Base-by-base conservation (phyloP, 2,329 filamentous ascomycete genomes). In the Malbranchea zuffiana region DNA sequence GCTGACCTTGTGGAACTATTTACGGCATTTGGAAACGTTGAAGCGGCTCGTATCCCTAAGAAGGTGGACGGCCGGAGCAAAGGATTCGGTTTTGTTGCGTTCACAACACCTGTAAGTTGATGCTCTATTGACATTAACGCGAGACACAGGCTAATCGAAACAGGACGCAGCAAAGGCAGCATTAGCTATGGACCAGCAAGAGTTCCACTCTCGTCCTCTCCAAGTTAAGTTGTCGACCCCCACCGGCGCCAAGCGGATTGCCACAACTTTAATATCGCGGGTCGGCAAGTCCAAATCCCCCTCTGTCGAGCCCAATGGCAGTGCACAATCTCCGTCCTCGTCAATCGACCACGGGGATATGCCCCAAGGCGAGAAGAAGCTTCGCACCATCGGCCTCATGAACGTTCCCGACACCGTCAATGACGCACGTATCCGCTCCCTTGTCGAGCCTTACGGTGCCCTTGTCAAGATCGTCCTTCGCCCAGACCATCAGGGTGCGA, bases 371-470 rank as follows among this genome's bases (percentile, higher is more conserved):
- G 65, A 68, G 1, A 58, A 63, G 5, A 69, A 67, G 19, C 74
- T 78, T 19, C 78, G 85, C 35, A 90, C 83, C 1, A 70, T 96
- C 33, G 80, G 80, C 6, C 66, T 98, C 18, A 74, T 95, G 61
- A 81, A 87, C 44, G 67, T 98, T 1, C 85, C 90, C 0, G 90
- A 96, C 52, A 96, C 87, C 0, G 75, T 96, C 50, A 95, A 92
- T 46, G 84, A 93, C 51, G 76, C 82, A 1, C 83, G 87, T 19
- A 75, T 98, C 37, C 75, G 75, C 29, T 70, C 77, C 0, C 65
- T 92, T 2, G 76, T 82, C 6, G 80, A 85, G 48, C 71, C 75
- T 1, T 70, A 78, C 29, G 86, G 85, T 1, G 59, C 69, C 1
- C 68, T 95, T 16, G 68, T 78, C 45, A 88, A 87, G 56, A 69